A percentile compares a stretch with the other conserved stretches of the same genome.
Conservation (phyloP, 371 early-diverging fungal species). For the Actinomortierella ambigua region DNA sequence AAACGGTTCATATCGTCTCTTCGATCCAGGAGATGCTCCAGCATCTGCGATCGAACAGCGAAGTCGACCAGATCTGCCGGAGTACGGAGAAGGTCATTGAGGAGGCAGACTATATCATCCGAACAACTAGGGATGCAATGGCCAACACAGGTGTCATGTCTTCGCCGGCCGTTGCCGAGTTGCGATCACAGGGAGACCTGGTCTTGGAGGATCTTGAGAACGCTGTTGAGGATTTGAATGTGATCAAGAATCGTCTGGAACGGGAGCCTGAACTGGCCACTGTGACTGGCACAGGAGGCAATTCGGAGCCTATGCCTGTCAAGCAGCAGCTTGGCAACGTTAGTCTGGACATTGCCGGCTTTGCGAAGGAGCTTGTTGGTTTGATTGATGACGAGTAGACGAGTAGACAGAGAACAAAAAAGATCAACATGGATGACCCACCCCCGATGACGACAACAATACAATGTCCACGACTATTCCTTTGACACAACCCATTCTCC, state of each 20-base stretch:
- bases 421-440: too few relatives aligned
- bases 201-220: slow-evolving; percentile 72
- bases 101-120: slow-evolving; percentile 64
- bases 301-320: slow-evolving; percentile 61
- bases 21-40: slow-evolving; percentile 82
- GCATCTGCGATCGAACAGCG: slow-evolving; percentile 67
- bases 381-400: slow-evolving; percentile 49
- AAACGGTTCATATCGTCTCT: slow-evolving; percentile 87
- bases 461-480: too few relatives aligned
- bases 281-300: slow-evolving; percentile 46
- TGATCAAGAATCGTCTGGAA: slow-evolving; percentile 59
- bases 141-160: slow-evolving; percentile 25
- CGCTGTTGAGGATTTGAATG: slow-evolving; percentile 70
- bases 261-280: slow-evolving; percentile 43
- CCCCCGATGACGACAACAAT: too few relatives aligned
- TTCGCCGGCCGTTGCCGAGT: slow-evolving; percentile 43
- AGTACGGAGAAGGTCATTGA: slow-evolving; percentile 70
- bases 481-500: too few relatives aligned
- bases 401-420: too few relatives aligned
- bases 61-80: slow-evolving; percentile 64
- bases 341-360: slow-evolving; percentile 91
- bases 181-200: slow-evolving; percentile 53
- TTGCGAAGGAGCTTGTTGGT: slow-evolving; percentile 73
- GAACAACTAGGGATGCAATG: slow-evolving; percentile 52
- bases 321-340: slow-evolving; percentile 89